Evolutionary conservation across 208 protist genomes (phyloP), one percentile per base, ranked within the genome.

Genomic region (Leishmania arabica): DNA sequence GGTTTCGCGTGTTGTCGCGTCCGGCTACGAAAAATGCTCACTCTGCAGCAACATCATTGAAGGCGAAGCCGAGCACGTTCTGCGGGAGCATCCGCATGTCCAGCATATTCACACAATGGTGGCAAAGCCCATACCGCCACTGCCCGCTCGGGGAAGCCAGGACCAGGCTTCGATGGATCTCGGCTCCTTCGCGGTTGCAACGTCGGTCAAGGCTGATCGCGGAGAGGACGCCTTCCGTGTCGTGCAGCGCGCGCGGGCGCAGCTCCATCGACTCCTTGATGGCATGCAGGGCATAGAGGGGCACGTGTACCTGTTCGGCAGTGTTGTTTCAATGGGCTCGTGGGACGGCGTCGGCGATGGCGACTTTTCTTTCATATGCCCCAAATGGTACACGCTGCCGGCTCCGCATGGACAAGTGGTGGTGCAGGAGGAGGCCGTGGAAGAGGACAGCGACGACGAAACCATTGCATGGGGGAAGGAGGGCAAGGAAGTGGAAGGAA

Each of bases 261-360:
- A 96, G 84, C 65, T 96, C 17, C 65, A 88, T 54, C 58, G 54
- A 34, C 77, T 91, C 24, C 34, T 88, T 15, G 42, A 71, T 2
- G 65, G 49, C 2, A 34, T 80, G 21, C 51, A 86, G 3, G 24
- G 45, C 7, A 42, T 31, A 15, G 7, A 72, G 15, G 76, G 81
- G 1, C 1, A 40, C 15, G 87, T 95, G 27, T 97, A 90, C 84
- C 77, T 89, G 34, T 97, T 97, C 69, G 94, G 94, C 78, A 94
- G 92, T 62, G 90, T 89, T 64, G 91, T 96, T 15, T 86, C 92
- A 13, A 89, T 87, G 81, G 92, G 92, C 62, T 89, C 75, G 17
- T 97, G 94, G 92, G 94, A 97, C 83, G 94, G 94, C 19, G 54
- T 81, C 13, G 86, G 90, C 2, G 94, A 97, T 77, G 90, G 83